These are phyloP conservation scores for Eremothecium coryli DNA, from an alignment of 1,139 yeast genomes.

Conservation along the genomic window DNA sequence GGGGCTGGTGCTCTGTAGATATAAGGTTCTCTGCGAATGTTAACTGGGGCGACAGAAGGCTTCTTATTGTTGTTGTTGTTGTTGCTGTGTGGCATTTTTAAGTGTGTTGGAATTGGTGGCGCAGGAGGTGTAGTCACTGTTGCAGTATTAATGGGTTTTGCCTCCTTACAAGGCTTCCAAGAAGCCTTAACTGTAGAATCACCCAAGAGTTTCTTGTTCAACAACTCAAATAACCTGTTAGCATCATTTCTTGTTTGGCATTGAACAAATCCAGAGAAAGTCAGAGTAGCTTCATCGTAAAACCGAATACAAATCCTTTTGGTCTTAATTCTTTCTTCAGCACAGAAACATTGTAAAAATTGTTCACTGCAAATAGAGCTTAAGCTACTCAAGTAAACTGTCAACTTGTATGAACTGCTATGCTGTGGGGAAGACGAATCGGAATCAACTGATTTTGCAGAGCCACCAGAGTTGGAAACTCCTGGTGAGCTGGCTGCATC, in stretches of 20 bases:
- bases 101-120: background rate
- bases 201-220: slow-evolving; percentile 25
- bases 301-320: slow-evolving; percentile 14
- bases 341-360: slow-evolving; percentile 20
- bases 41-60: slow-evolving; percentile 1
- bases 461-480: slow-evolving; percentile 2
- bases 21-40: slow-evolving; percentile 8
- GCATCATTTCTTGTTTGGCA: slow-evolving; percentile 22
- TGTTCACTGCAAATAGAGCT: slow-evolving; percentile 25
- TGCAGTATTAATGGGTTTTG: slow-evolving; percentile 4
- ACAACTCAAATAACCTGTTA: slow-evolving; percentile 13
- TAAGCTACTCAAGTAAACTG: slow-evolving; percentile 20
- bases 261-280: slow-evolving; percentile 22
- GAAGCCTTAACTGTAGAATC: slow-evolving; percentile 23
- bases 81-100: slow-evolving; percentile 2
- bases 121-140: slow-evolving; percentile 4
- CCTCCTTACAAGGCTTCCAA: slow-evolving; percentile 12
- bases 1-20: slow-evolving; percentile 10
- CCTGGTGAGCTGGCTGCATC: slow-evolving; percentile 3
- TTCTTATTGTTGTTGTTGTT: slow-evolving; percentile 4
- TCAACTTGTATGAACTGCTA: slow-evolving; percentile 9
- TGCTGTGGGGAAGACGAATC: slow-evolving; percentile 1
- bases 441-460: slow-evolving; percentile 1
- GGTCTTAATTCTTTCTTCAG: slow-evolving; percentile 19
- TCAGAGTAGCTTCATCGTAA: slow-evolving; percentile 13